These are phyloP conservation scores for Musa itinerans DNA, from an alignment of 176 grass and related monocot species.

Conservation along the genomic window DNA sequence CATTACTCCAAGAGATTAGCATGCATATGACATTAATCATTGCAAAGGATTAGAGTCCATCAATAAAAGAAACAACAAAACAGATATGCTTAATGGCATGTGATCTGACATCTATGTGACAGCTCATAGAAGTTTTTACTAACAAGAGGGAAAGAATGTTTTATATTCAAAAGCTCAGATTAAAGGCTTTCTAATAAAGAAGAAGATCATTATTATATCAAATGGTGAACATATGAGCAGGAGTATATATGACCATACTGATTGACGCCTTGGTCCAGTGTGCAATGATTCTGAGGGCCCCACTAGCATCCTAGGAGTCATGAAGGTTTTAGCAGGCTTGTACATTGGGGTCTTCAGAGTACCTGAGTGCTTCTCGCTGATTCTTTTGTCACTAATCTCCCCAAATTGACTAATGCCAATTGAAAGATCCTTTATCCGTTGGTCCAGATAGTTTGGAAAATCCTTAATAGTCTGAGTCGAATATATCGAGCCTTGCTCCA, in stretches of 20 bases:
- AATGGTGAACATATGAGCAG: neutral
- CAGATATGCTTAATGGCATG: neutral
- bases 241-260: neutral
- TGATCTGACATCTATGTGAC: neutral
- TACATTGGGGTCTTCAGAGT: constrained; percentile 33
- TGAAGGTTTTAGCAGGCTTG: constrained; percentile 23
- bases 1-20: neutral
- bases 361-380: constrained; percentile 33
- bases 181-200: neutral
- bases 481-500: constrained; percentile 23
- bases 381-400: constrained; percentile 33
- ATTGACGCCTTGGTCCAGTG: neutral
- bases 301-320: neutral
- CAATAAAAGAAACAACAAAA: neutral
- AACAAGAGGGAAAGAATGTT: neutral
- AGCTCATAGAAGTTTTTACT: neutral
- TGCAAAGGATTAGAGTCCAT: neutral
- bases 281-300: constrained; percentile 8
- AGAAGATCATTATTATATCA: neutral
- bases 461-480: constrained; percentile 37
- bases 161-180: neutral
- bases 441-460: constrained; percentile 29
- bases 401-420: constrained; percentile 32
- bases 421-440: constrained; percentile 33
- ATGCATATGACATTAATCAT: neutral